Evolutionary conservation across 805 yeast genomes (phyloP), one percentile per base, ranked within the genome.

Genomic region (Cephaloascus albidus): DNA sequence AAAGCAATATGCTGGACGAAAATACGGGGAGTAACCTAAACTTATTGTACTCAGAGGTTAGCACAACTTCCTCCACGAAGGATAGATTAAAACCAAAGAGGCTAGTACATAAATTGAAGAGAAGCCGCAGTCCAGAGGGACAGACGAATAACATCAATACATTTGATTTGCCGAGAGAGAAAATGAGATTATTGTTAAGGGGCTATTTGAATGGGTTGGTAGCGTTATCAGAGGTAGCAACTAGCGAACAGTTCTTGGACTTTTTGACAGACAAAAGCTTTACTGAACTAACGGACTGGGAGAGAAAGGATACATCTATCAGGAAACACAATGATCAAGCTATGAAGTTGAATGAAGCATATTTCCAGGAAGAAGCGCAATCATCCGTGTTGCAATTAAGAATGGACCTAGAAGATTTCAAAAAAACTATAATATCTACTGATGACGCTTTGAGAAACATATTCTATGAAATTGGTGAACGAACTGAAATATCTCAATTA

Each of bases 311-410:
- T 60, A 71, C 77, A 20, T 62, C 65, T 18, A 60, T 66, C 18
- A 65, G 97, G 33, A 57, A 68, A 26, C 66, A 73, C 33, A 66
- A 85, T 36, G 97, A 90, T 44, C 54, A 57, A 46, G 51, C 68
- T n/a, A 58, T 76, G 6, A 56, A 82, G 4, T 47, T 73, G 4
- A 76, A 81, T 33, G 93, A 86, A 55, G 60, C 74, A 34, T 74
- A 74, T 47, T 90, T 93, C 51, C 93, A 84, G 49, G 72, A 74
- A 43, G 75, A 82, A 36, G 81, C 89, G 1, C 65, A 76, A 14
- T 68, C 65, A 28, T 70, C 80, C 20, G 78, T 85, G 28, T 50
- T 65, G 15, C 62, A 66, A 15, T 64, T 85, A 35, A 76, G 76
- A 35, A 60, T 63, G 20, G 72, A 78, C 33, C 74, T 88, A 51